phyloP scores from a whole-genome alignment of 345 rosid genomes.

The Boechera stricta region DNA sequence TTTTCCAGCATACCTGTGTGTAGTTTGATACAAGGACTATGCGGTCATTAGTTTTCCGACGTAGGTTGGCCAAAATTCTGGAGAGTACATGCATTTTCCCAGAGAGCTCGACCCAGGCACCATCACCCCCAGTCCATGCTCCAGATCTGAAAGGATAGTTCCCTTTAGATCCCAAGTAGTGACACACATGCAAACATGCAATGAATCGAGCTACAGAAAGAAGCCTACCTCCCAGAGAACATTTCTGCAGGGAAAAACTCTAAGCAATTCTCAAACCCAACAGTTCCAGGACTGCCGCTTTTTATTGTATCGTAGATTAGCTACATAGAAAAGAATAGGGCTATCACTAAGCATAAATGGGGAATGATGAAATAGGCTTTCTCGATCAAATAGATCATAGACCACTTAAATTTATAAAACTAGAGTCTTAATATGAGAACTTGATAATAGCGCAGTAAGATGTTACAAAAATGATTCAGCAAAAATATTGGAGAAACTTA shows the following conservation, averaged over 20 bases:
- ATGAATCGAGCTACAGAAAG: conserved; percentile 24
- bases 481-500: conserved; percentile 15
- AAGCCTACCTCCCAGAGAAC: conserved; percentile 90
- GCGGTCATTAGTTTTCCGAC: conserved; percentile 82
- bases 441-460: conserved; percentile 19
- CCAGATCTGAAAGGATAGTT: conserved; percentile 68
- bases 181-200: conserved; percentile 26
- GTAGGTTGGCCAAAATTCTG: conserved; percentile 82
- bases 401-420: conserved; percentile 1
- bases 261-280: conserved; percentile 86
- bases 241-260: conserved; percentile 87
- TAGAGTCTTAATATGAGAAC: conserved; percentile 7
- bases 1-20: conserved; percentile 69
- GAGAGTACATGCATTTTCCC: conserved; percentile 99
- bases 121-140: conserved; percentile 93
- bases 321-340: conserved; percentile 51
- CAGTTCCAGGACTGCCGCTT: conserved; percentile 75
- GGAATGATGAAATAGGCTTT: conserved; percentile 10
- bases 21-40: conserved; percentile 98
- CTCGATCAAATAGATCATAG: conserved; percentile 1
- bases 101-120: conserved; percentile 97
- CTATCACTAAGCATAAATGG: conserved; percentile 23
- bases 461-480: conserved; percentile 24
- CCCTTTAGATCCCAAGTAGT: conserved; percentile 28
- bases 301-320: conserved; percentile 90